A percentile compares a stretch with the other conserved stretches of the same genome.
phyloP scores from a whole-genome alignment of 495 filamentous ascomycete genomes.

The Haplographium delicatum region DNA sequence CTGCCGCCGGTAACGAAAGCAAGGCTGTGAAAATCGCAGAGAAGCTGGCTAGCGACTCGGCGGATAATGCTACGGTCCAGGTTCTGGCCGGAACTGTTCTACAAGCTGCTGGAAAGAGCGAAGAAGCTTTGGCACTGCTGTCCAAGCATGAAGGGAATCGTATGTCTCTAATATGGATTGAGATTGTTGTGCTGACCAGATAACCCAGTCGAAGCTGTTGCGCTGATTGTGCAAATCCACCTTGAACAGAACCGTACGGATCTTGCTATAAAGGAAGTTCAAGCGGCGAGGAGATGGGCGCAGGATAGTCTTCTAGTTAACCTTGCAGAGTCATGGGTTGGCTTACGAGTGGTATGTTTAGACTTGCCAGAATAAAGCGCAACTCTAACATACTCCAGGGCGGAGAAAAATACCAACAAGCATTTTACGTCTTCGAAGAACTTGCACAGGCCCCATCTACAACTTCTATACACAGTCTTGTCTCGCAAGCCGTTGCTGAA shows the following conservation, averaged over 20 bases:
- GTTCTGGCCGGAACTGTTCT: constrained; percentile 73
- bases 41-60: constrained; percentile 55
- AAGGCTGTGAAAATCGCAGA: constrained; percentile 58
- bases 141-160: constrained; percentile 82
- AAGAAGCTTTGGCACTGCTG: constrained; percentile 77
- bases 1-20: constrained; percentile 50
- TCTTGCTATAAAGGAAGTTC: constrained; percentile 82
- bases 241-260: constrained; percentile 86
- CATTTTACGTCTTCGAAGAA: constrained; percentile 98
- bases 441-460: constrained; percentile 79
- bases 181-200: constrained; percentile 14
- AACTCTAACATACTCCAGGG: constrained; percentile 48
- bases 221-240: constrained; percentile 83
- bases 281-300: constrained; percentile 87
- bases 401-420: constrained; percentile 92
- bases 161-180: constrained; percentile 40
- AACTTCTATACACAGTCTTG: constrained; percentile 59
- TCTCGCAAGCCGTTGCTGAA: constrained; percentile 88
- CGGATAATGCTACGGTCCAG: constrained; percentile 78
- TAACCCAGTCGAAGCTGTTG: constrained; percentile 51
- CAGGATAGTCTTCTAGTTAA: constrained; percentile 94
- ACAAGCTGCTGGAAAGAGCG: constrained; percentile 66
- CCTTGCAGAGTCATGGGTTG: constrained; percentile 92
- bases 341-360: constrained; percentile 69
- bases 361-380: not conserved